Conservation (phyloP, 2,329 filamentous ascomycete genomes). For the Thielaviopsis euricoi region DNA sequence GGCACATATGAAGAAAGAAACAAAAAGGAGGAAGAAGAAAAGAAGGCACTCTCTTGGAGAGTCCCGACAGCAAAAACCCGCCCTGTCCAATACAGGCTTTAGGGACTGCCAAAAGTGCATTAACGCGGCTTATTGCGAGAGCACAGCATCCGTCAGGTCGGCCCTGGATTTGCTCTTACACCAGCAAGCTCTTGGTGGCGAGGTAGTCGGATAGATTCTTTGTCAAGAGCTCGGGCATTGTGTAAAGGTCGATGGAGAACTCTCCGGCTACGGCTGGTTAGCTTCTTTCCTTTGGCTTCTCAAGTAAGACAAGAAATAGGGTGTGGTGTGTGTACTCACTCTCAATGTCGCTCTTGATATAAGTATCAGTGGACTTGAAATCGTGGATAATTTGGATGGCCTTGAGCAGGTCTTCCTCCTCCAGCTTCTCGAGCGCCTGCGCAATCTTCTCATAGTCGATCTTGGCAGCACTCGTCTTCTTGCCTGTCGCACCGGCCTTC, state of each 20-base stretch:
- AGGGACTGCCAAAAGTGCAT: too few species aligned
- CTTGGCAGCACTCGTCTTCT: conserved; percentile 62
- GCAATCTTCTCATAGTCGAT: conserved; percentile 92
- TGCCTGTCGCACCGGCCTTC: conserved; percentile 47
- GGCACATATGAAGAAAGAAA: too few species aligned
- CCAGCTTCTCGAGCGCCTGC: conserved; percentile 73
- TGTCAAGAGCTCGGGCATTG: conserved; percentile 75
- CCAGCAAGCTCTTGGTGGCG: conserved; percentile 15
- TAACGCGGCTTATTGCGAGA: too few species aligned
- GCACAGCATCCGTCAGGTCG: too few species aligned
- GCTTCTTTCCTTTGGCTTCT: too few species aligned
- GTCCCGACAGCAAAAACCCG: too few species aligned
- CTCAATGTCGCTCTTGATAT: conserved; percentile 93
- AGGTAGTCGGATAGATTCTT: conserved; percentile 92
- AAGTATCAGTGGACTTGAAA: conserved; percentile 84
- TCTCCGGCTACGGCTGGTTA: conserved; percentile 50
- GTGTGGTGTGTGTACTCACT: conserved; percentile 38
- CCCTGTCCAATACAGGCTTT: too few species aligned
- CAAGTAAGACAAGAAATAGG: too few species aligned
- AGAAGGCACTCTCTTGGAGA: too few species aligned
- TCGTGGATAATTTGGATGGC: conserved; percentile 98
- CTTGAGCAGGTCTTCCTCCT: conserved; percentile 82
- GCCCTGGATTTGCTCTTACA: not conserved
- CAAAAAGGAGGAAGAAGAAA: too few species aligned
- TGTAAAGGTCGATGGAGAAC: conserved; percentile 96